Conservation (phyloP, 306 rosid species). For the Mimosa bimucronata region DNA sequence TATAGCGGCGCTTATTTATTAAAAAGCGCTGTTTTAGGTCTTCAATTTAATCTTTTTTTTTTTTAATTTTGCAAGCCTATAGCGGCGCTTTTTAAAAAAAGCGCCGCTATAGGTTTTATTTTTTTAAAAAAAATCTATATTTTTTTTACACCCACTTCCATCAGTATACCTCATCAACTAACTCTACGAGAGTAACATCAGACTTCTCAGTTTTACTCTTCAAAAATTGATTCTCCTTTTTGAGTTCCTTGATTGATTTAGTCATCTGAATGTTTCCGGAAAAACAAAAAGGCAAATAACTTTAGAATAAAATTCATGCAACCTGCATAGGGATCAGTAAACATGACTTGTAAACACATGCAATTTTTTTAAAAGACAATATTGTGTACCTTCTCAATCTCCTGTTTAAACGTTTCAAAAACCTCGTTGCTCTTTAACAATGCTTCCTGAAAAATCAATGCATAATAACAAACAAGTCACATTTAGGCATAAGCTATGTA, state of each 20-base stretch:
- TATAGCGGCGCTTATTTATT: too few species aligned
- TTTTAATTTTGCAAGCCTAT: too few species aligned
- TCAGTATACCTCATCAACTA: conserved; percentile 86
- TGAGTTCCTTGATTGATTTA: conserved; percentile 91
- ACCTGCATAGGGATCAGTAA: conserved; percentile 32
- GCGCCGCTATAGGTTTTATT: too few species aligned
- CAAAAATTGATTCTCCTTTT: conserved; percentile 90
- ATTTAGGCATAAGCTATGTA: conserved; percentile 1
- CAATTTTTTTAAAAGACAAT: conserved; percentile 13
- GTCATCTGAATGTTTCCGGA: conserved; percentile 68
- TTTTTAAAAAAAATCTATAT: too few species aligned
- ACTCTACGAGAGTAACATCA: conserved; percentile 81
- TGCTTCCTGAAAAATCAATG: conserved; percentile 72
- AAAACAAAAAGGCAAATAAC: conserved; percentile 33
- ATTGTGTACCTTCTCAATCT: conserved; percentile 79
- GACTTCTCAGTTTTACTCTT: conserved; percentile 89
- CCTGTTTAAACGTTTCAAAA: conserved; percentile 89
- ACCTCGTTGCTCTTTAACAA: conserved; percentile 88
- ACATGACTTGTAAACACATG: conserved; percentile 25
- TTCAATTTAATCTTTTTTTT: too few species aligned
- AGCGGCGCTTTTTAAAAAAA: too few species aligned
- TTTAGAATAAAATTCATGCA: conserved; percentile 18
- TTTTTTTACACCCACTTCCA: too few species aligned
- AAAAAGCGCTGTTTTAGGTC: too few species aligned
- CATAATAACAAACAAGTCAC: conserved; percentile 31